These are phyloP conservation scores for Fraxinus velutina DNA, from an alignment of 305 asterid genomes.

Conservation along the genomic window DNA sequence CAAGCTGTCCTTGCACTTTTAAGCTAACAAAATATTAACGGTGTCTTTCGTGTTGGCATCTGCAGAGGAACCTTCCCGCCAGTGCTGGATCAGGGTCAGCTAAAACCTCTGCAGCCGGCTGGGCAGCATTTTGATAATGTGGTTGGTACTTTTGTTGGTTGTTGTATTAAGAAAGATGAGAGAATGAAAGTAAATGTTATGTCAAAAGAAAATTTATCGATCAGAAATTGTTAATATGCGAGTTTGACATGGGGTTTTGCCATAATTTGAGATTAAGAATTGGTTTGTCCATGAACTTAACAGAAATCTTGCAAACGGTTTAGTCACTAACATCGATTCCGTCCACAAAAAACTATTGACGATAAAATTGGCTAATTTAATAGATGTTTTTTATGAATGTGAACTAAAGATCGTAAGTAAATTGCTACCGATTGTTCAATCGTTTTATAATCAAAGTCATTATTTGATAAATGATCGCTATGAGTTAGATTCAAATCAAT, in stretches of 20 bases:
- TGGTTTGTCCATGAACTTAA: not conserved
- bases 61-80: slow-evolving; percentile 82
- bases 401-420: not conserved
- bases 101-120: slow-evolving; percentile 77
- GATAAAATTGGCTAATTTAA: not conserved
- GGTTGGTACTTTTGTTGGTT: slow-evolving; percentile 17
- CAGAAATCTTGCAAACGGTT: not conserved
- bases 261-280: not conserved
- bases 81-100: slow-evolving; percentile 54
- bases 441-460: not conserved
- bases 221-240: not conserved
- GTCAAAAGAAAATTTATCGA: not conserved
- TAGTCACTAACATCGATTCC: not conserved
- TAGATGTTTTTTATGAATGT: not conserved
- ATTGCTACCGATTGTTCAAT: not conserved
- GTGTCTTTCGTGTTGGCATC: slow-evolving; percentile 23
- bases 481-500: not conserved
- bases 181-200: slow-evolving; percentile 1
- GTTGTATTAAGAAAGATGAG: slow-evolving; percentile 27
- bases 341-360: not conserved
- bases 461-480: too few relatives aligned
- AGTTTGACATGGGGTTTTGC: not conserved
- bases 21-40: not conserved
- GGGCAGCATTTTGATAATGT: slow-evolving; percentile 80
- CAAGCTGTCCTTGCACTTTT: not conserved